Conservation (phyloP, 441 rosid species). For the Pelargonium exstipulatum region DNA sequence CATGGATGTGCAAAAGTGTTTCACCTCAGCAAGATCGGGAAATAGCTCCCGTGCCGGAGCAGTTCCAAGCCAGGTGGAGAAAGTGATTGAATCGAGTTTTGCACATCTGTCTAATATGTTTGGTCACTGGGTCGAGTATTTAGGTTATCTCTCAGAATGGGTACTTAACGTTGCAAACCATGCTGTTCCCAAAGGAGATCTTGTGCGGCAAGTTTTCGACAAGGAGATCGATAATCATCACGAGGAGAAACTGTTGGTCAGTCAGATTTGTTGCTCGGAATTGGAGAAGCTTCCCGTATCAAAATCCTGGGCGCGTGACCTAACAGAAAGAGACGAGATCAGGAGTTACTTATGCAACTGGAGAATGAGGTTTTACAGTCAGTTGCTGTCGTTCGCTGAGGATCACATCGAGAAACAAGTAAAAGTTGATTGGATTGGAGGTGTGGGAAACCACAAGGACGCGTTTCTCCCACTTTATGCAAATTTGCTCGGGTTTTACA, state of each 20-base stretch:
- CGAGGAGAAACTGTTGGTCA: conserved; percentile 81
- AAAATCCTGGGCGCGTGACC: conserved; percentile 23
- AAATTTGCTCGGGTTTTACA: conserved; percentile 70
- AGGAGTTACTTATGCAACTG: conserved; percentile 37
- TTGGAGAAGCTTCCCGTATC: conserved; percentile 50
- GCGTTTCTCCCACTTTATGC: conserved; percentile 75
- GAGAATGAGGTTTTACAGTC: conserved; percentile 51
- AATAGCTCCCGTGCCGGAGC: conserved; percentile 26
- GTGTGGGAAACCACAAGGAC: conserved; percentile 86
- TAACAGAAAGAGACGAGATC: conserved; percentile 24
- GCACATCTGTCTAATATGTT: conserved; percentile 58
- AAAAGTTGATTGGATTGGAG: conserved; percentile 64
- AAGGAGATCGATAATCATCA: conserved; percentile 93
- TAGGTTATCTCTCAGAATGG: conserved; percentile 55
- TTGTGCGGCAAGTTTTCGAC: conserved; percentile 87
- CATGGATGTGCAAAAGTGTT: conserved; percentile 56
- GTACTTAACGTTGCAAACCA: conserved; percentile 46
- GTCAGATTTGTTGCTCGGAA: conserved; percentile 74
- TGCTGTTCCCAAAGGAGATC: conserved; percentile 45
- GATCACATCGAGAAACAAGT: conserved; percentile 41
- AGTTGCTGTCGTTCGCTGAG: conserved; percentile 48
- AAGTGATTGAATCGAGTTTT: conserved; percentile 74
- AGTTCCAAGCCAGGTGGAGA: conserved; percentile 79
- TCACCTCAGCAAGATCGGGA: conserved; percentile 28
- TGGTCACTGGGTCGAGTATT: conserved; percentile 75